Base-by-base conservation (phyloP, 2,329 filamentous ascomycete genomes). In the Trichophyton rubrum region DNA sequence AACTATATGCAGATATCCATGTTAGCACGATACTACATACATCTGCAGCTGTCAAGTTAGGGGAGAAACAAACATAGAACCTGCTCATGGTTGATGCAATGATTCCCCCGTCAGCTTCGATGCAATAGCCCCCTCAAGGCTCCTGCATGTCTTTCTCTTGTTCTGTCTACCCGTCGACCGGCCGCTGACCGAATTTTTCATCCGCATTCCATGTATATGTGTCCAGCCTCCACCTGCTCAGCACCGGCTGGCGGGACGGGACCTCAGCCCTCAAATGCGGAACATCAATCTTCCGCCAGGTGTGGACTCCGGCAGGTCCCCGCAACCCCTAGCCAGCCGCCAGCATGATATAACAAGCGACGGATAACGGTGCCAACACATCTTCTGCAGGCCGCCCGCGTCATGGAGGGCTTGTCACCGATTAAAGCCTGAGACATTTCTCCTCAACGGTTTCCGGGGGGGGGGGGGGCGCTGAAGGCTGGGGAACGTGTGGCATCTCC, bases 1-100 rank as follows among this genome's bases (percentile, higher is more conserved):
- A 77, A 75, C 75, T 78, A 30, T 7, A 6, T 2, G 27, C 7
- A 64, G 58, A 63, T 22, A 8, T 60, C 56, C 47, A 38, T 7
- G 49, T 60, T 56, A 60, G 53, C 33, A 40, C 33, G 13, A 1
- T 9, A 9, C 9, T 13, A 11, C 33, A 11, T 38, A 56, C 35
- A 8, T 20, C 11, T 47, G 9, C 33, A 13, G 1, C 9, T 5
- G 20, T 8, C 17, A n/a, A 41, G 9, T 22, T 2, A 4, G 20
- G 13, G 20, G 15, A 11, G 17, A n/a, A n/a, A 35, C 61, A n/a
- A 59, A 64, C 63, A 60, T 64, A 64, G 30, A 64, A 64, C 24
- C 61, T 53, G 33, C 55, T 64, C 63, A 64, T 64, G n/a, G 13
- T 60, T 59, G 27, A 49, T 15, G 3, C 55, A 40, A 20, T 35